Conservation (phyloP, 78 protist species). For the Planoprotostelium fungivorum region DNA sequence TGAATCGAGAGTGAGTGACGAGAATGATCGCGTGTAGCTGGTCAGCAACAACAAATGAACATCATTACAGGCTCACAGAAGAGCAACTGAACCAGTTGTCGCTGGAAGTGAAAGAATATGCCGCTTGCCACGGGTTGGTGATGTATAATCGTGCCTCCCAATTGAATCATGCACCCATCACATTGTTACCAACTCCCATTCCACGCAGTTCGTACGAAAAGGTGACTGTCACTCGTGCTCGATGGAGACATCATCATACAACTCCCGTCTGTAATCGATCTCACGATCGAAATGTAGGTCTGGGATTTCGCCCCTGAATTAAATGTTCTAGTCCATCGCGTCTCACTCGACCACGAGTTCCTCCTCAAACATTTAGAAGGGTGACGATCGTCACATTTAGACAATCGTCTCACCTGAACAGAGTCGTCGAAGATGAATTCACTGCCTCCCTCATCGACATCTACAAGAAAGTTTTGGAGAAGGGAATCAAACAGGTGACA, state of each 20-base stretch:
- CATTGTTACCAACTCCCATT: not conserved
- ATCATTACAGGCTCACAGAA: no score
- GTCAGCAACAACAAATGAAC: no score
- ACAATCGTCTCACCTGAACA: not conserved
- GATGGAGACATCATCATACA: no score
- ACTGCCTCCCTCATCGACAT: slow-evolving; percentile 42
- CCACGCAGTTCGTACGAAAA: not conserved
- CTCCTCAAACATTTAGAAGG: not conserved
- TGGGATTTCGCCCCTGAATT: not conserved
- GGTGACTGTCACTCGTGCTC: not conserved
- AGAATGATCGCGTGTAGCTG: no score
- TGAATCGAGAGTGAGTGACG: no score
- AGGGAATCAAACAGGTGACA: slow-evolving; percentile 34
- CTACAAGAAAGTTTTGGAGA: slow-evolving; percentile 16
- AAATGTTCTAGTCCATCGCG: not conserved
- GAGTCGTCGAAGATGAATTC: slow-evolving; percentile 44
- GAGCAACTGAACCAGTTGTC: no score
- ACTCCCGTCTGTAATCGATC: not conserved
- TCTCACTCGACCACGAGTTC: not conserved
- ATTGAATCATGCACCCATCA: not conserved
- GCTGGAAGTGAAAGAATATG: not conserved
- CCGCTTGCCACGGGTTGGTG: not conserved
- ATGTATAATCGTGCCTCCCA: not conserved
- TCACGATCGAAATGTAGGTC: not conserved
- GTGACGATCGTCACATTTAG: not conserved